Base-by-base conservation (phyloP, 805 yeast species). In the Kazachstania viticola region DNA sequence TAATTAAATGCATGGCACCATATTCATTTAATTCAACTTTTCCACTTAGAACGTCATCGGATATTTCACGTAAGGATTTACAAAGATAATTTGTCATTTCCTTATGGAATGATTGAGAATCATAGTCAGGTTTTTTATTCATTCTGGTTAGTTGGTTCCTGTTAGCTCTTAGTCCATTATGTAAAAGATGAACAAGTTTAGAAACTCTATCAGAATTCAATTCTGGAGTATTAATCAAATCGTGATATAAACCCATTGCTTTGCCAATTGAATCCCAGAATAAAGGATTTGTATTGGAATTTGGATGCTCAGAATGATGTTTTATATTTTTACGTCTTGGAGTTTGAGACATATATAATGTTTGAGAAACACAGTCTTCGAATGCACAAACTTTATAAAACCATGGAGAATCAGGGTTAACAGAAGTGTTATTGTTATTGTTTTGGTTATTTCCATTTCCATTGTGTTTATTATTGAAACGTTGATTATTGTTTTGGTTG, bases 91-190 rank as follows among this genome's bases (percentile, higher is more conserved):
- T 59, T 35, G 69, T 71, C 60, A 69, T 69, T 41, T 70, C 71
- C 31, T 64, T 67, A 37, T 62, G 67, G 50, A 71, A 69, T 9
- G 75, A 71, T 36, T 68, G 69, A 17, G 73, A 67, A 38, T 73
- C 79, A 42, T 71, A 69, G 48, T 73, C 79, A 11, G 75, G 69
- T 42, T 73, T 73, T 49, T 71, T 71, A 37, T 69, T 64, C 52
- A 72, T 57, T 45, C 71, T 66, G 5, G 74, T 64, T 32, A 70
- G 52, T 45, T 71, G 75, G 27, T 64, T 54, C 48, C 77, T 63
- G 45, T 71, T 71, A 17, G 71, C 70, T 45, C 76, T 61, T 24
- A 72, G 54, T 4, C 74, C 76, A 35, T 71, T 71, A 41, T 73
- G 71, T 26, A 72, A 51, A 3, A 71, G 46, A 31, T 71, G 70